Evolutionary conservation across 2,329 filamentous ascomycete species (phyloP).

Genomic region (Cladosporium colombiae): DNA sequence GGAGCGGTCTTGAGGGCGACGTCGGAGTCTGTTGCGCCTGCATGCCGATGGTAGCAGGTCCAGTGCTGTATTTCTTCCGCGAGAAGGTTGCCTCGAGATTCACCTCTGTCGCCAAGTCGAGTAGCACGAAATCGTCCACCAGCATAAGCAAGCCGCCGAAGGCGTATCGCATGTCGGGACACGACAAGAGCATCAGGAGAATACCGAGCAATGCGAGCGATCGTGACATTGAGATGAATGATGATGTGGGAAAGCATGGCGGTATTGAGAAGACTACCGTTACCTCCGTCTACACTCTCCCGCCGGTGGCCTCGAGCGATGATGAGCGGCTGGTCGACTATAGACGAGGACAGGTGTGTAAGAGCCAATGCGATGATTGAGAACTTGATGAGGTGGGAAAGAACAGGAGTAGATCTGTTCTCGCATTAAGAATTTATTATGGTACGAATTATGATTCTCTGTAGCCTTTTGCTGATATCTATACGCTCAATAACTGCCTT

Average conservation of each 20-base stretch:
- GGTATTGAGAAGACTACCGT: constrained; percentile 5
- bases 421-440: no score
- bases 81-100: neutral
- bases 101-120: neutral
- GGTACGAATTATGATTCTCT: neutral
- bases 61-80: constrained; percentile 7
- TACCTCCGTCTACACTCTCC: neutral
- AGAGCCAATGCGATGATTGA: neutral
- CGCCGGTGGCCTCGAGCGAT: neutral
- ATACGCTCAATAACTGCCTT: neutral
- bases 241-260: neutral
- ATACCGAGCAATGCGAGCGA: constrained; percentile 1
- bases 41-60: constrained; percentile 24
- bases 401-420: no score
- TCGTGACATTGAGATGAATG: neutral
- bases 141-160: neutral
- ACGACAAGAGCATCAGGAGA: neutral
- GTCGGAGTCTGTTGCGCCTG: constrained; percentile 29
- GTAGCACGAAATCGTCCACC: neutral
- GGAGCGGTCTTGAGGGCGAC: constrained; percentile 28
- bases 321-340: neutral
- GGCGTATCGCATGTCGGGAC: neutral
- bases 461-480: neutral
- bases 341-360: neutral
- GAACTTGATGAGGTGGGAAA: neutral